Conservation (phyloP, 805 yeast genomes). For the Wickerhamiella australiensis region DNA sequence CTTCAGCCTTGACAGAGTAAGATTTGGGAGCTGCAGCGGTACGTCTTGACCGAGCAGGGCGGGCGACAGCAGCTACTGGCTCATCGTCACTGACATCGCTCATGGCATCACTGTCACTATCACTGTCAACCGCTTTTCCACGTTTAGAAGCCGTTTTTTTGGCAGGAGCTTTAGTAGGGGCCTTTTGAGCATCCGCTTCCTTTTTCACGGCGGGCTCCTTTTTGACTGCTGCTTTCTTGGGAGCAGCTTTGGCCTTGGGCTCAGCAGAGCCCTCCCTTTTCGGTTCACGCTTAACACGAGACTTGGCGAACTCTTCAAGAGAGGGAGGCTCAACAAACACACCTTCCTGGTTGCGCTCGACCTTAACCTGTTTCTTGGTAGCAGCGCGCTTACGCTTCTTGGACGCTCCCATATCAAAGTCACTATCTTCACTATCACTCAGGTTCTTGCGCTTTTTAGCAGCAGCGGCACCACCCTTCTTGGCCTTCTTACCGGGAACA, state of each 20-base stretch:
- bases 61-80: not conserved
- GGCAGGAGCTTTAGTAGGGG: constrained; percentile 18
- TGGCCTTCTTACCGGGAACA: constrained; percentile 28
- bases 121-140: constrained; percentile 13
- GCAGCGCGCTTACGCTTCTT: constrained; percentile 18
- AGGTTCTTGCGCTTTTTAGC: constrained; percentile 22
- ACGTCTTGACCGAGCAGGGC: not conserved
- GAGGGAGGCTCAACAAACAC: constrained; percentile 19
- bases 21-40: constrained; percentile 5
- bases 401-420: constrained; percentile 21
- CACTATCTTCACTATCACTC: constrained; percentile 28
- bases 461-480: constrained; percentile 25
- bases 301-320: constrained; percentile 15
- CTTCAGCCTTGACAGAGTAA: not conserved
- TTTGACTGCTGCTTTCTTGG: constrained; percentile 18
- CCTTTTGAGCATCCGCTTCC: constrained; percentile 18
- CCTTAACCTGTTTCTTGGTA: constrained; percentile 11
- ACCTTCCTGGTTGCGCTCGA: not conserved
- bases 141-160: not conserved
- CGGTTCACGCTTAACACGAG: constrained; percentile 11
- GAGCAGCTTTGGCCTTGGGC: constrained; percentile 7
- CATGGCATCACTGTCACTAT: constrained; percentile 11
- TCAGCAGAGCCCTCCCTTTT: constrained; percentile 11
- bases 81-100: constrained; percentile 5
- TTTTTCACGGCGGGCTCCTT: constrained; percentile 25